Conservation (phyloP, 2,329 filamentous ascomycete species). For the Colletotrichum neosansevieriae region DNA sequence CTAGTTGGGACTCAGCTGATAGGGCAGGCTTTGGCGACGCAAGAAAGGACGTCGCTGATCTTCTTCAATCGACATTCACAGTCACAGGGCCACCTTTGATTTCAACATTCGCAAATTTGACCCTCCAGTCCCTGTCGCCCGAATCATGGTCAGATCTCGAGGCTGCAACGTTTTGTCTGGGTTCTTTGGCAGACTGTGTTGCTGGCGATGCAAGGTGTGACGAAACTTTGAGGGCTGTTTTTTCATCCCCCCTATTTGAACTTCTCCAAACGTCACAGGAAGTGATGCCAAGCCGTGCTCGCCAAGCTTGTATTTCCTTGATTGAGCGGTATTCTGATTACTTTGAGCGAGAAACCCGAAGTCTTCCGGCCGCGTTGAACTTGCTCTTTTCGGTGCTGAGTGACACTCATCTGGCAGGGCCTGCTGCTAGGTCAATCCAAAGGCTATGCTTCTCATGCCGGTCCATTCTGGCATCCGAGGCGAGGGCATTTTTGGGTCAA, state of each 20-base stretch:
- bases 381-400: conserved; percentile 79
- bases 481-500: conserved; percentile 76
- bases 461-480: conserved; percentile 73
- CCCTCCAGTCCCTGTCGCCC: conserved; percentile 61
- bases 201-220: conserved; percentile 70
- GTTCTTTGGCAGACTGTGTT: conserved; percentile 75
- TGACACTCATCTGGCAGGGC: conserved; percentile 71
- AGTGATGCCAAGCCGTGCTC: conserved; percentile 70
- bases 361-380: conserved; percentile 77
- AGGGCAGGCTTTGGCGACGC: conserved; percentile 77
- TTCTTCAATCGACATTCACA: conserved; percentile 78
- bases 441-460: conserved; percentile 83
- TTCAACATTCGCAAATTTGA: conserved; percentile 67
- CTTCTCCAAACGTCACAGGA: conserved; percentile 63
- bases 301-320: conserved; percentile 76
- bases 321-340: conserved; percentile 82
- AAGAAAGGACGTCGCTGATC: conserved; percentile 82
- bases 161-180: conserved; percentile 72
- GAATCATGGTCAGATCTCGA: conserved; percentile 71
- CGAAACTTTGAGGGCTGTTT: conserved; percentile 69
- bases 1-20: conserved; percentile 77
- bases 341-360: conserved; percentile 76
- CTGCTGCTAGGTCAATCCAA: conserved; percentile 80
- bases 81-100: conserved; percentile 69
- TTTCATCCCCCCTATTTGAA: conserved; percentile 69